Conservation (phyloP, 345 rosid genomes). For the Xanthoceras sorbifolium region DNA sequence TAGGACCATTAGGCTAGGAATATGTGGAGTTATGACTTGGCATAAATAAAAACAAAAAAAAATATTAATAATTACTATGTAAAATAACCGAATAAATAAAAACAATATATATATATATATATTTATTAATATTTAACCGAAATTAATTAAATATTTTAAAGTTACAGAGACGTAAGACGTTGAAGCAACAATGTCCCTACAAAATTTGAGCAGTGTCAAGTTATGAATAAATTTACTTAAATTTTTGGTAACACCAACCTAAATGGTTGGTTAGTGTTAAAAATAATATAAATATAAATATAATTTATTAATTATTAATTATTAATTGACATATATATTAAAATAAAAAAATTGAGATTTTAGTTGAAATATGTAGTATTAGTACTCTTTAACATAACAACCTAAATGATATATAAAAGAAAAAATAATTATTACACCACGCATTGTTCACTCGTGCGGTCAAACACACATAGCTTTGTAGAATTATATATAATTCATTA, state of each 20-base stretch:
- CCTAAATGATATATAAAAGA: too few relatives aligned
- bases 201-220: constrained; percentile 40
- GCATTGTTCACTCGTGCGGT: constrained; percentile 57
- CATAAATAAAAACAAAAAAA: too few relatives aligned
- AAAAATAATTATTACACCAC: too few relatives aligned
- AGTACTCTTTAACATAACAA: too few relatives aligned
- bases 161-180: constrained; percentile 33
- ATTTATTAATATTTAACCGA: too few relatives aligned
- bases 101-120: too few relatives aligned
- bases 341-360: too few relatives aligned
- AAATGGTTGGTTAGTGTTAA: background rate
- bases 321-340: too few relatives aligned
- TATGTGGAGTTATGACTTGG: background rate
- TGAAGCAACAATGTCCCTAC: constrained; percentile 50
- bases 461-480: constrained; percentile 29
- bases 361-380: too few relatives aligned
- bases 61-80: background rate
- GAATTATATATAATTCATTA: background rate
- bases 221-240: constrained; percentile 22
- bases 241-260: constrained; percentile 30
- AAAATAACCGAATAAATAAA: too few relatives aligned
- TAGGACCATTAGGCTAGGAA: background rate
- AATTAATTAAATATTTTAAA: constrained; percentile 11
- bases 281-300: constrained; percentile 9
- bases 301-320: background rate